Evolutionary conservation across 352 stramenopile species (phyloP).

Genomic region (Thalassiosira hispida): DNA sequence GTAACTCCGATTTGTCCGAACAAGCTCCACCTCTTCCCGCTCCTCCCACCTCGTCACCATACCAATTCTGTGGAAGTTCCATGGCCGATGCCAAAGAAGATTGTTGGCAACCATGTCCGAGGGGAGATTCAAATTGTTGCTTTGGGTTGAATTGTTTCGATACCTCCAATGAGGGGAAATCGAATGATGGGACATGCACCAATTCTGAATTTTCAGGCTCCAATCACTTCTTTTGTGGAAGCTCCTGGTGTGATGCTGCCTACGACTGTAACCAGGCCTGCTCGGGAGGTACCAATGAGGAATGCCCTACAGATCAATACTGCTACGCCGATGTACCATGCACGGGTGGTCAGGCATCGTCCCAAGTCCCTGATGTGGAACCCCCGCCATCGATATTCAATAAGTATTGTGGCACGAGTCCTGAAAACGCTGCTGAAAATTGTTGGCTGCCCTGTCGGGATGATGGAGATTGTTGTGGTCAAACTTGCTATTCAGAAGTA

Average conservation of each 20-base stretch:
- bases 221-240: slow-evolving; percentile 44
- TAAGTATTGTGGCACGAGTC: slow-evolving; percentile 44
- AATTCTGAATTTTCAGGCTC: slow-evolving; percentile 42
- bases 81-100: slow-evolving; percentile 22
- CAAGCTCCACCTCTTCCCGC: background rate
- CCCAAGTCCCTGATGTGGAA: background rate
- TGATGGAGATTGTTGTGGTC: slow-evolving; percentile 41
- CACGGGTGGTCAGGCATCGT: background rate
- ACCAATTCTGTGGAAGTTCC: slow-evolving; percentile 31
- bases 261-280: slow-evolving; percentile 31
- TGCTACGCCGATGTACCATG: slow-evolving; percentile 54
- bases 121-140: slow-evolving; percentile 41
- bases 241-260: slow-evolving; percentile 42
- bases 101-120: slow-evolving; percentile 53
- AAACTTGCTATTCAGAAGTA: slow-evolving; percentile 19
- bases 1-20: slow-evolving; percentile 1
- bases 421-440: slow-evolving; percentile 18
- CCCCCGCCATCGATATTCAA: slow-evolving; percentile 19
- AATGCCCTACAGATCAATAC: slow-evolving; percentile 27
- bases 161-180: slow-evolving; percentile 14
- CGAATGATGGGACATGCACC: slow-evolving; percentile 13
- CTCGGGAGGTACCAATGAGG: slow-evolving; percentile 26
- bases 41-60: background rate
- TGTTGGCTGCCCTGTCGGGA: slow-evolving; percentile 48
- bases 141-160: slow-evolving; percentile 44